Base-by-base conservation (phyloP, 78 protist genomes). In the Dictyostelium brefeldianum region DNA sequence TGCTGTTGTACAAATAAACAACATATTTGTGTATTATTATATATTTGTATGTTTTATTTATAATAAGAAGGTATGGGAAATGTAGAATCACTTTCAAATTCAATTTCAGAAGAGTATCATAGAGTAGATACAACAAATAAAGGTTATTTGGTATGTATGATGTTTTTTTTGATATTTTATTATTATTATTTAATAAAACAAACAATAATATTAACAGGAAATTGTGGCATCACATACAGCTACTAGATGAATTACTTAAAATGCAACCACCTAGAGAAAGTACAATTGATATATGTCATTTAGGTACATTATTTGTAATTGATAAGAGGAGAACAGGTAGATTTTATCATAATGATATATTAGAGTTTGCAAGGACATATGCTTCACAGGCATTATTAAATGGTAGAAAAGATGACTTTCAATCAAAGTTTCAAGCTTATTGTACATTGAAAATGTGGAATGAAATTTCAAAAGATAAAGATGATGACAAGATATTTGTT, bases 401-500 rank as follows among this genome's bases (percentile, higher is more conserved):
- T 48, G 90, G 92, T 25, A 73, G 95, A 20, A 77, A 83, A 43
- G 90, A 91, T 70, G 95, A 83, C 57, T 83, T 91, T 74, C 90
- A 91, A 81, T 83, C 95, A 54, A 83, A 91, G 65, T 91, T 91
- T 74, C 95, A 91, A 36, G 95, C 95, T 4, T 91, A 91, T 67
- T 83, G 92, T 65, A 91, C 95, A 4, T 57, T 91, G 46, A 83
- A 91, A 62, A 91, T 91, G 95, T 91, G 95, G 95, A 91, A 91
- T 77, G 90, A 82, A 71, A 83, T 91, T 18, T 91, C 95, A 43
- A 65, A 91, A 46, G 89, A 78, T 54, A 62, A 51, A 15, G 73
- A 79, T 57, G 95, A 89, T 51, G 18, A 51, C 9, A 78, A 64
- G 20, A 31, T 81, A n/a, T 91, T 91, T 91, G 95, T 91, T 25